These are phyloP conservation scores for Cucurbita pepo DNA, from an alignment of 306 rosid genomes.

Conservation along the genomic window DNA sequence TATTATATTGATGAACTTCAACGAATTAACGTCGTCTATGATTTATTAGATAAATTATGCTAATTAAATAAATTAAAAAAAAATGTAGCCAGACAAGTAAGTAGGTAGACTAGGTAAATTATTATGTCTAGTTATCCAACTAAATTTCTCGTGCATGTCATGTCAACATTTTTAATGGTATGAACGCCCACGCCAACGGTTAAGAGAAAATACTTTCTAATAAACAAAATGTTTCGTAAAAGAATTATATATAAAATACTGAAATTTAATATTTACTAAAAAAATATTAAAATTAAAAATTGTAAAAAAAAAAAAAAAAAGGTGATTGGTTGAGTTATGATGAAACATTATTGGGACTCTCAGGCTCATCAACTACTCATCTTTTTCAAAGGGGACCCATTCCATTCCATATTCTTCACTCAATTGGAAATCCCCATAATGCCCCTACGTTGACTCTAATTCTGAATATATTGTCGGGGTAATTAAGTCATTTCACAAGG, in stretches of 20 bases:
- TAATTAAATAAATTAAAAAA: not conserved
- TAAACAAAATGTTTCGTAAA: not conserved
- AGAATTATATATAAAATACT: no score
- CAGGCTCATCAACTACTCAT: not conserved
- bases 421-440: not conserved
- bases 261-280: no score
- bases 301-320: not conserved
- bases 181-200: no score
- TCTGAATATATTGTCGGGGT: not conserved
- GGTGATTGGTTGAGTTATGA: not conserved
- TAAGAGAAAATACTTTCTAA: no score
- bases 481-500: not conserved
- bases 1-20: not conserved
- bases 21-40: not conserved
- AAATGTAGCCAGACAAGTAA: not conserved
- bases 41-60: not conserved
- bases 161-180: no score
- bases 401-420: not conserved
- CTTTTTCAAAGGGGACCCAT: not conserved
- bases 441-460: not conserved
- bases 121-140: not conserved
- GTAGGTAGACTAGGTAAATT: not conserved
- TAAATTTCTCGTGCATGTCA: not conserved
- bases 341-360: not conserved
- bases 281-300: no score